Conservation (phyloP, 2,329 filamentous ascomycete genomes). For the Onygenales sp. region DNA sequence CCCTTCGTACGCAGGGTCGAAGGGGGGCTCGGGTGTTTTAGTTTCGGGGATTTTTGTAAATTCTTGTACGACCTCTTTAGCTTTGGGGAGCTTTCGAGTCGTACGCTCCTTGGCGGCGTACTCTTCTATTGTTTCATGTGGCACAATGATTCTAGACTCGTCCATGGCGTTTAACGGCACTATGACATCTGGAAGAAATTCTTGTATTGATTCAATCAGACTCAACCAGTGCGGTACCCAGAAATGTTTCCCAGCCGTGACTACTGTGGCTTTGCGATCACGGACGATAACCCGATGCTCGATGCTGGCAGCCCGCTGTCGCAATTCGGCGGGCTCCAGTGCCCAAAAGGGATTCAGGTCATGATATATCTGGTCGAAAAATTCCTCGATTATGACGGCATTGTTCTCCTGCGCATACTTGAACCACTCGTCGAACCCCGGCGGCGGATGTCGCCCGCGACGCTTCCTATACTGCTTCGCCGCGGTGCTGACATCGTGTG, state of each 20-base stretch:
- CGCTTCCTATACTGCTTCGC: conserved; percentile 34
- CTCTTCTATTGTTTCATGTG: conserved; percentile 36
- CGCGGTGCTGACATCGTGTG: conserved; percentile 26
- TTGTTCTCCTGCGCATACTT: conserved; percentile 33
- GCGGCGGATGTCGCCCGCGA: conserved; percentile 41
- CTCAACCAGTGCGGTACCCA: conserved; percentile 36
- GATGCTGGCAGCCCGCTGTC: conserved; percentile 30
- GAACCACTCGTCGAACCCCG: conserved; percentile 41
- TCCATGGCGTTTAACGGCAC: conserved; percentile 42
- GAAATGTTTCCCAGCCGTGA: conserved; percentile 17
- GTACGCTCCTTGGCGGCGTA: conserved; percentile 25
- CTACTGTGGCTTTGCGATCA: conserved; percentile 26
- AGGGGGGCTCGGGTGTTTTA: not conserved
- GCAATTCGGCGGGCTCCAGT: conserved; percentile 31
- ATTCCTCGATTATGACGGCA: conserved; percentile 39
- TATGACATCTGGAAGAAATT: conserved; percentile 37
- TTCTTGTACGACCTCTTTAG: conserved; percentile 19
- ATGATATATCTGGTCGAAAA: conserved; percentile 43
- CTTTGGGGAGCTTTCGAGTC: conserved; percentile 19
- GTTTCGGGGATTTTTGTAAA: conserved; percentile 10
- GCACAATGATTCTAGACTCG: conserved; percentile 38
- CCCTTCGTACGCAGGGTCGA: conserved; percentile 7
- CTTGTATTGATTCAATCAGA: conserved; percentile 27
- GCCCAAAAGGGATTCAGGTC: conserved; percentile 43
- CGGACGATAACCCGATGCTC: conserved; percentile 31